Percentiles rank a stretch among this genome's conserved stretches.
Conservation (phyloP, 306 rosid genomes). For the Lupinus albus region DNA sequence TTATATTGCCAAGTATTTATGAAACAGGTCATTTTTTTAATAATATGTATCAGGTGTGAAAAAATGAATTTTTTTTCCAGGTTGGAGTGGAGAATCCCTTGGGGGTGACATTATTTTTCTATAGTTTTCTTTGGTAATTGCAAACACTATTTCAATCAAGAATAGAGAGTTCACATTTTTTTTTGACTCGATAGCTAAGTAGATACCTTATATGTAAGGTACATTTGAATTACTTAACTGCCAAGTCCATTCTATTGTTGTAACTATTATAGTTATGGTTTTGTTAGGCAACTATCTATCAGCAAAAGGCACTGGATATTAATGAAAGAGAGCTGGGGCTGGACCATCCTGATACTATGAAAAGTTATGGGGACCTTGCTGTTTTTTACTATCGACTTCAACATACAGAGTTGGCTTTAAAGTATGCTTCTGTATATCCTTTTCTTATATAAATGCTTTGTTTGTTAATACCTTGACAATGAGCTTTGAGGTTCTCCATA, state of each 20-base stretch:
- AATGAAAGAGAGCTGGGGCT: constrained; percentile 98
- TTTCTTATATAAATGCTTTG: not conserved
- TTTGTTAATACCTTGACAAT: constrained; percentile 25
- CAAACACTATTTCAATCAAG: constrained; percentile 15
- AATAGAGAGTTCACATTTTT: constrained; percentile 9
- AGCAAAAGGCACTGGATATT: constrained; percentile 96
- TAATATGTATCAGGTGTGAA: not conserved
- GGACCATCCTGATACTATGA: constrained; percentile 99
- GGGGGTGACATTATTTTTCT: constrained; percentile 10
- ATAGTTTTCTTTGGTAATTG: not conserved
- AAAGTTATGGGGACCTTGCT: constrained; percentile 98
- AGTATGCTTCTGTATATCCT: constrained; percentile 59
- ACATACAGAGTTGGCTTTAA: constrained; percentile 94
- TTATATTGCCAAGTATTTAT: constrained; percentile 25
- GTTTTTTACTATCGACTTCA: constrained; percentile 98
- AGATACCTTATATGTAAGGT: constrained; percentile 1
- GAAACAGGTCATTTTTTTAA: not conserved
- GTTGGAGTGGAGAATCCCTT: constrained; percentile 4
- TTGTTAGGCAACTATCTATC: constrained; percentile 88
- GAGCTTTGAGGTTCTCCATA: constrained; percentile 24
- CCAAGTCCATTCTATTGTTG: constrained; percentile 28
- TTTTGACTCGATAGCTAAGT: constrained; percentile 9
- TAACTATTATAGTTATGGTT: constrained; percentile 32
- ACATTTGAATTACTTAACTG: constrained; percentile 3
- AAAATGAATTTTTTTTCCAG: constrained; percentile 13